Evolutionary conservation across 1,284 basidiomycete species (phyloP), one percentile per base, ranked within the genome.

Genomic region (Apiotrichum laibachii): DNA sequence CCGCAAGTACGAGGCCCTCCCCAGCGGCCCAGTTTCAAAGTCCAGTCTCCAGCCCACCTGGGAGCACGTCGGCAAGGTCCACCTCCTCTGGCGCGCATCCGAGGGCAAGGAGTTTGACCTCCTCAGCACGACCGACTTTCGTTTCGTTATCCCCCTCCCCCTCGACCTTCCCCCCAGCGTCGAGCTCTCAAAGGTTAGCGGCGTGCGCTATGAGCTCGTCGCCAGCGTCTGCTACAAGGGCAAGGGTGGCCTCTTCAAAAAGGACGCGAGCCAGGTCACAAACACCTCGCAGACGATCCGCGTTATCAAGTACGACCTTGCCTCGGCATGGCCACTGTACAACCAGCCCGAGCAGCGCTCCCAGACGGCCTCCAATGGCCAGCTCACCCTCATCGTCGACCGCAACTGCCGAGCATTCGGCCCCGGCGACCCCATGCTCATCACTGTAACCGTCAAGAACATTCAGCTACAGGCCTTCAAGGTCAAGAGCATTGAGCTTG

Each of bases 271-370:
- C 80, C 84, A 40, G 75, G 82, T 61, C 79, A 76, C 84, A 46
- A 84, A 85, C 18, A 82, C 85, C 15, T 81, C 83, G 34, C 83
- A 88, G 44, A 78, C 82, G 7, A 86, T 94, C 53, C 84, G 86
- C 61, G 88, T 94, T 67, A 88, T 89, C 80, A 93, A 93, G 76
- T 89, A 93, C 70, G 91, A 93, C 63, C 78, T 92, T 10, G 90
- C 92, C 66, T 88, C 90, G 2, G 87, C 88, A 2, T 94, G 91
- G 91, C 90, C 90, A 0, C 82, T 91, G 46, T 93, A 92, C 73
- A 85, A 85, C 54, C 85, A 88, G 67, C 84, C 84, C 8, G 89
- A 93, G 70, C 83, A 82, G 39, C 85, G 88, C n/a, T 81, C 84
- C n/a, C 77, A 84, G 11, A 49, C 57, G 13, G 72, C 80, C 1